phyloP scores from a whole-genome alignment of 352 stramenopile species.

The Pythium graminicola region DNA sequence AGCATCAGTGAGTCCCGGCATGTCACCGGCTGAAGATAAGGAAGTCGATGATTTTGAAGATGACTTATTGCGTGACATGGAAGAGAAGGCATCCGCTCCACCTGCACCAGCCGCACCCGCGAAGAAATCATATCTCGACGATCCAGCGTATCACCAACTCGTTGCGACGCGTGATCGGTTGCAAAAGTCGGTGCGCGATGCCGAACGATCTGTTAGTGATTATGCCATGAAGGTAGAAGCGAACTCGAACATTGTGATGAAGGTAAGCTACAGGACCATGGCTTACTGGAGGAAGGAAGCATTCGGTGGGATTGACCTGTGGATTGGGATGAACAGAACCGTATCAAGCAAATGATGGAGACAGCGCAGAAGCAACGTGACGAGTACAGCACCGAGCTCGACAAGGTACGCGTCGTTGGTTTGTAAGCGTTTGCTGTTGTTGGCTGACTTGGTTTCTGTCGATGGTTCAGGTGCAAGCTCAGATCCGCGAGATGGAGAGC shows the following conservation, averaged over 20 bases:
- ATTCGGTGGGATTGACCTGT: not conserved
- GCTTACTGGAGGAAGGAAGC: not conserved
- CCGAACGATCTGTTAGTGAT: constrained; percentile 59
- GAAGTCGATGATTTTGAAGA: constrained; percentile 75
- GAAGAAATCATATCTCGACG: constrained; percentile 41
- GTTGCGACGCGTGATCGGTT: constrained; percentile 51
- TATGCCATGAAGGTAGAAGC: constrained; percentile 57
- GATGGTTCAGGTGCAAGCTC: constrained; percentile 27
- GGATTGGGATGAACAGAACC: constrained; percentile 51
- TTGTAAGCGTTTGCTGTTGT: too few relatives aligned
- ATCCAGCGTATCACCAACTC: constrained; percentile 63
- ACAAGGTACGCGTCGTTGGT: constrained; percentile 29
- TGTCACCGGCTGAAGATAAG: constrained; percentile 56
- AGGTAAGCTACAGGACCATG: constrained; percentile 29
- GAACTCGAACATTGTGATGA: constrained; percentile 79
- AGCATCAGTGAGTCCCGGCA: constrained; percentile 40
- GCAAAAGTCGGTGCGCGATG: constrained; percentile 62
- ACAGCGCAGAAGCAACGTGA: constrained; percentile 47
- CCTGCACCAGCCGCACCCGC: not conserved
- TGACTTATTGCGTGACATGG: constrained; percentile 66
- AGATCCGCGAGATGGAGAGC: constrained; percentile 19
- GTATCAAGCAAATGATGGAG: constrained; percentile 79
- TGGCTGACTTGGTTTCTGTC: too few relatives aligned
- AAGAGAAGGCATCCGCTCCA: constrained; percentile 39
- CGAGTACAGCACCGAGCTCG: constrained; percentile 41